These are phyloP conservation scores for Haplographium delicatum DNA, from an alignment of 495 filamentous ascomycete genomes.

Conservation along the genomic window DNA sequence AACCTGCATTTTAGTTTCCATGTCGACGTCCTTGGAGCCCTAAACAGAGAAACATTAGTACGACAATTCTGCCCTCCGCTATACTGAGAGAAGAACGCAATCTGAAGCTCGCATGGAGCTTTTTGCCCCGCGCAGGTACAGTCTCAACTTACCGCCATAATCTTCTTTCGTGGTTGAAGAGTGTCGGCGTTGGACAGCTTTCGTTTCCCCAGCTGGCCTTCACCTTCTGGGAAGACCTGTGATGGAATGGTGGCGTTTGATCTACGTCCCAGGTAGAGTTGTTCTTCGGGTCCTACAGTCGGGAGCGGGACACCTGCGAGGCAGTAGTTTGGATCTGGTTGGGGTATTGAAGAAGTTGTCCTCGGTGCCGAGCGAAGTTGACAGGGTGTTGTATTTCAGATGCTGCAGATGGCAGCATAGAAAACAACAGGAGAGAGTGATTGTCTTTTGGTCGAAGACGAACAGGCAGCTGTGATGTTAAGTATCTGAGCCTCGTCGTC, in stretches of 20 bases:
- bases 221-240: constrained; percentile 14
- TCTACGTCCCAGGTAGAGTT: constrained; percentile 9
- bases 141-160: constrained; percentile 47
- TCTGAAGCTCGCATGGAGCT: constrained; percentile 2
- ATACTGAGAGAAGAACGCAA: not conserved
- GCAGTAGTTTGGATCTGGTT: too few relatives aligned
- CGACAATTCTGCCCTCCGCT: not conserved
- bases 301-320: too few relatives aligned
- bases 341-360: too few relatives aligned
- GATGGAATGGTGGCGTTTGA: constrained; percentile 28
- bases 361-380: not conserved
- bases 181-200: constrained; percentile 73
- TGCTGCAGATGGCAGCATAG: not conserved
- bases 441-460: not conserved
- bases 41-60: constrained; percentile 30
- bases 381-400: not conserved
- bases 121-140: not conserved
- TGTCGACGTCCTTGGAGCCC: constrained; percentile 42
- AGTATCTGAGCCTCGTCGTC: not conserved
- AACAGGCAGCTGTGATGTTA: constrained; percentile 1
- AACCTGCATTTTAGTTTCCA: constrained; percentile 78
- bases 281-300: constrained; percentile 11
- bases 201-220: constrained; percentile 73
- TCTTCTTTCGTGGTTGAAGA: constrained; percentile 65
- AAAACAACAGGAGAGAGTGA: constrained; percentile 4